Conservation (phyloP, 371 early-diverging fungal genomes). For the Catenaria anguillulae region DNA sequence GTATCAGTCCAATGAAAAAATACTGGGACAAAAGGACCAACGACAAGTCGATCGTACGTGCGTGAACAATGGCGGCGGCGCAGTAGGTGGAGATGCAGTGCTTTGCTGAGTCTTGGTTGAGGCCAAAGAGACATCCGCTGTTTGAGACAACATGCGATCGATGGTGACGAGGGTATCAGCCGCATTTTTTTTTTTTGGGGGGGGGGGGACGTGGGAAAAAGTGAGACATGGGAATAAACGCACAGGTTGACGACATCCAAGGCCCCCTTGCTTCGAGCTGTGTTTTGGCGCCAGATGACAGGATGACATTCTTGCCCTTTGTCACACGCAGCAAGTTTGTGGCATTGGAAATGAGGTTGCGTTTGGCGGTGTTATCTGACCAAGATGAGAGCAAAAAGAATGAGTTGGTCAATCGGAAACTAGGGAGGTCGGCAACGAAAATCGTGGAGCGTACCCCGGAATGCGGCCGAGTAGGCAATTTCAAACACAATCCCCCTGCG, state of each 20-base stretch:
- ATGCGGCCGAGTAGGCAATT: slow-evolving; percentile 56
- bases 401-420: no score
- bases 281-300: slow-evolving; percentile 58
- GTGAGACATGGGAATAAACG: slow-evolving; percentile 13
- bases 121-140: slow-evolving; percentile 36
- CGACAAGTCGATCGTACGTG: slow-evolving; percentile 23
- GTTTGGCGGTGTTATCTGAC: slow-evolving; percentile 34
- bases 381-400: no score
- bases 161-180: no score
- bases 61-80: slow-evolving; percentile 35
- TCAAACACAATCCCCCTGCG: slow-evolving; percentile 74
- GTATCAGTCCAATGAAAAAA: not conserved
- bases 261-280: slow-evolving; percentile 70
- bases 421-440: no score
- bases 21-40: no score
- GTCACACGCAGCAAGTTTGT: slow-evolving; percentile 59
- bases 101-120: slow-evolving; percentile 35
- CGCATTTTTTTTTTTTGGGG: no score
- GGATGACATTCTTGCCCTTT: slow-evolving; percentile 71
- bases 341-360: slow-evolving; percentile 57
- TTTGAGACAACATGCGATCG: slow-evolving; percentile 1
- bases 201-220: no score
- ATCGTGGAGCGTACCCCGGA: slow-evolving; percentile 34
- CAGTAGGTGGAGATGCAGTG: slow-evolving; percentile 31
- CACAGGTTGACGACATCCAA: slow-evolving; percentile 74